Evolutionary conservation across 2,329 filamentous ascomycete genomes (phyloP).

Genomic region (Aplosporella prunicola): DNA sequence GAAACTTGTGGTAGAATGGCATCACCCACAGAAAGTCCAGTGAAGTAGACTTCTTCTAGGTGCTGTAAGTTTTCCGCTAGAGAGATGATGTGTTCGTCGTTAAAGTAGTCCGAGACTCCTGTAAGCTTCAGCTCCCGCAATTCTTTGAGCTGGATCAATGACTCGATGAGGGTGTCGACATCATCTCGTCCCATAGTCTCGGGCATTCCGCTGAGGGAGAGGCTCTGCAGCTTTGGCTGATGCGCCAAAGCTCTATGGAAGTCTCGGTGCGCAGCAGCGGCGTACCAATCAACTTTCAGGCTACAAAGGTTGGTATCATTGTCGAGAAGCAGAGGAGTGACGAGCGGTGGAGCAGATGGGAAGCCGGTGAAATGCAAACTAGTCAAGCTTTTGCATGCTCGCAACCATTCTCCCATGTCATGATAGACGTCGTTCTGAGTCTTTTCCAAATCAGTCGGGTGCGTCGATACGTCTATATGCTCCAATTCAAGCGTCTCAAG

Average conservation of each 20-base stretch:
- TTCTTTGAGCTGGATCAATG: slow-evolving; percentile 43
- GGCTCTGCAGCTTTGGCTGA: slow-evolving; percentile 42
- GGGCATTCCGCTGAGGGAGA: slow-evolving; percentile 39
- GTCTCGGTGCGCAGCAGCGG: slow-evolving; percentile 37
- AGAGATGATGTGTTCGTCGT: slow-evolving; percentile 38
- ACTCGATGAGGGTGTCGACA: slow-evolving; percentile 40
- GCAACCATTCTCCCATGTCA: slow-evolving; percentile 46
- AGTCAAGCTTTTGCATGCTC: slow-evolving; percentile 42
- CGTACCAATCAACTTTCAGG: slow-evolving; percentile 42
- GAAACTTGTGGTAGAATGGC: slow-evolving; percentile 38
- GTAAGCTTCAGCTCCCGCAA: slow-evolving; percentile 46
- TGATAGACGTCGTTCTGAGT: slow-evolving; percentile 45
- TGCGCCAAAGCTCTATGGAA: slow-evolving; percentile 46
- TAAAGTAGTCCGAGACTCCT: slow-evolving; percentile 44
- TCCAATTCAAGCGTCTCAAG: slow-evolving; percentile 42
- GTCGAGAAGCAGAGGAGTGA: slow-evolving; percentile 41
- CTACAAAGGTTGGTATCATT: slow-evolving; percentile 38
- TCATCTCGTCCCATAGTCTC: slow-evolving; percentile 39
- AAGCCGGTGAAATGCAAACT: slow-evolving; percentile 44
- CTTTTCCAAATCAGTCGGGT: slow-evolving; percentile 35
- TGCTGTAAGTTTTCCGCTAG: slow-evolving; percentile 38
- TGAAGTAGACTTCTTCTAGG: slow-evolving; percentile 49
- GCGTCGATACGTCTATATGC: slow-evolving; percentile 32
- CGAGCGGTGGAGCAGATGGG: slow-evolving; percentile 42
- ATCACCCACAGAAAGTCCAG: slow-evolving; percentile 45